Conservation (phyloP, 805 yeast genomes). For the Candida pseudofarinosa region DNA sequence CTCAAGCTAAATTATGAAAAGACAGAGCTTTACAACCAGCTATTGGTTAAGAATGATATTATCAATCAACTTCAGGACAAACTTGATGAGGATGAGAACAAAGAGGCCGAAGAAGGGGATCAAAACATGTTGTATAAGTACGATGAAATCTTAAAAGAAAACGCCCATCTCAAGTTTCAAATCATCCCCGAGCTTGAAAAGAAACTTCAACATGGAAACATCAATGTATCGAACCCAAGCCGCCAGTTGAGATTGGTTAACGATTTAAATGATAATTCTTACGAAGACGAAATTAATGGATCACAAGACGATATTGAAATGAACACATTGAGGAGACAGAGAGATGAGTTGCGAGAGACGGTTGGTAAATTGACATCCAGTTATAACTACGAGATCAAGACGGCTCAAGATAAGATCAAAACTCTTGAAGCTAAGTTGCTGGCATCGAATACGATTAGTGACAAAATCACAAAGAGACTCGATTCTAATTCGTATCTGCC, state of each 20-base stretch:
- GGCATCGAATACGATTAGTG: constrained; percentile 29
- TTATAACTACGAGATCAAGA: constrained; percentile 32
- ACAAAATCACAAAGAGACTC: constrained; percentile 26
- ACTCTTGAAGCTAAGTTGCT: constrained; percentile 26
- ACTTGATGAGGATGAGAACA: constrained; percentile 30
- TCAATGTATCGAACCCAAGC: not conserved
- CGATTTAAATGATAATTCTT: not conserved
- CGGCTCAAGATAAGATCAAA: constrained; percentile 32
- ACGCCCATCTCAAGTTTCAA: constrained; percentile 37
- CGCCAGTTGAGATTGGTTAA: constrained; percentile 7
- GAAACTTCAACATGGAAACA: constrained; percentile 7
- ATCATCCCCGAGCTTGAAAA: constrained; percentile 47
- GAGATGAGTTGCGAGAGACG: constrained; percentile 40
- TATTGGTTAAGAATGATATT: constrained; percentile 46
- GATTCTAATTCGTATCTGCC: not conserved
- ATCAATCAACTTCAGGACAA: constrained; percentile 46
- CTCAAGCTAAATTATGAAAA: constrained; percentile 56
- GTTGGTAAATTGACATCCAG: constrained; percentile 34
- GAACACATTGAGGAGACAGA: constrained; percentile 22
- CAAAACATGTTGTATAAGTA: constrained; percentile 35
- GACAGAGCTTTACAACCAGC: constrained; percentile 45
- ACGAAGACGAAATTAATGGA: constrained; percentile 13
- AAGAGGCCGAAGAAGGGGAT: constrained; percentile 25
- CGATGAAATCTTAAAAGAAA: constrained; percentile 34
- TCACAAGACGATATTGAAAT: constrained; percentile 13